Evolutionary conservation across 495 filamentous ascomycete species (phyloP).

Genomic region (Penicillium lividum): DNA sequence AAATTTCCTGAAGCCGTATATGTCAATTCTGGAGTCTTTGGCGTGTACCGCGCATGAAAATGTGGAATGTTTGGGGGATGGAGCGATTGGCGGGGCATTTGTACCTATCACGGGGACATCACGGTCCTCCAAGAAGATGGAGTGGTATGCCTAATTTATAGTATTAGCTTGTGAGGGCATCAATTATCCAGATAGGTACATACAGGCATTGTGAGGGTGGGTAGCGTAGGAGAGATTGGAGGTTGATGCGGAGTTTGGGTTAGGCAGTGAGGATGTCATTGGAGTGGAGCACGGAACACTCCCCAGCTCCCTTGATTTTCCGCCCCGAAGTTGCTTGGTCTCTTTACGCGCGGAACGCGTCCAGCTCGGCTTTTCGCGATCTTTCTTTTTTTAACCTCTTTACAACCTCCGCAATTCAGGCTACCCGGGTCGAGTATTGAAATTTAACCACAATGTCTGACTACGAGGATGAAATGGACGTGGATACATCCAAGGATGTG

Average conservation of each 20-base stretch:
- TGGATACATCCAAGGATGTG: constrained; percentile 62
- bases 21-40: constrained; percentile 15
- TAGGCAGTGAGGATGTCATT: constrained; percentile 44
- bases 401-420: neutral
- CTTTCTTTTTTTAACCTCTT: constrained; percentile 1
- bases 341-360: constrained; percentile 50
- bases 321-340: constrained; percentile 37
- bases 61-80: constrained; percentile 5
- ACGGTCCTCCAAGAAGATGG: constrained; percentile 83
- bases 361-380: constrained; percentile 22
- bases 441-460: constrained; percentile 71
- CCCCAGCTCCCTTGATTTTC: constrained; percentile 41
- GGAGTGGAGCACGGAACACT: constrained; percentile 19
- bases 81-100: constrained; percentile 23
- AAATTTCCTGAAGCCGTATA: constrained; percentile 67
- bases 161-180: constrained; percentile 8
- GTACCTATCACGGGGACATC: constrained; percentile 67
- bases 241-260: constrained; percentile 28
- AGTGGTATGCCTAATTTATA: constrained; percentile 76
- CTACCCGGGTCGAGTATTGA: neutral
- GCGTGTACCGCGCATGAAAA: neutral
- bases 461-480: constrained; percentile 89
- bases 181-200: constrained; percentile 8
- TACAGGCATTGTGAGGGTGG: constrained; percentile 53
- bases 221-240: constrained; percentile 9